A percentile compares a stretch with the other conserved stretches of the same genome.
These are phyloP conservation scores for Panaeolus cyanescens DNA, from an alignment of 768 basidiomycete species.

Conservation along the genomic window DNA sequence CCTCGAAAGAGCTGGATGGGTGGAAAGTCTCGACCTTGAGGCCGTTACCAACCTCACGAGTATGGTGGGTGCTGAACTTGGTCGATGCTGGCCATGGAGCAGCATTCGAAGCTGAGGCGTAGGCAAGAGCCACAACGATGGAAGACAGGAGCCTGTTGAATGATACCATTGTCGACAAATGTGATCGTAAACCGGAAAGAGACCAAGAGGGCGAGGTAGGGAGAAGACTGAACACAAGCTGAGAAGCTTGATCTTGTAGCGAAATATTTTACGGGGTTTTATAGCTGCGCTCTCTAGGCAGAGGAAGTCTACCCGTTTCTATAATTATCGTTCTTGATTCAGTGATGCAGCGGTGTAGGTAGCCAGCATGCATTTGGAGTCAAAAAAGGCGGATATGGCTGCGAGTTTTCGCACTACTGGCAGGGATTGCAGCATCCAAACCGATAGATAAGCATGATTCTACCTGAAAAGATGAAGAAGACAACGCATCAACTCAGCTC, in stretches of 20 bases:
- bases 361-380: not conserved
- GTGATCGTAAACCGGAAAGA: slow-evolving; percentile 12
- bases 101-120: slow-evolving; percentile 25
- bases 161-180: slow-evolving; percentile 17
- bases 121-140: slow-evolving; percentile 27
- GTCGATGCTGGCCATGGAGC: slow-evolving; percentile 26
- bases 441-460: not conserved
- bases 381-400: not conserved
- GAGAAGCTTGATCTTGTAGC: not conserved
- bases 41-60: slow-evolving; percentile 27
- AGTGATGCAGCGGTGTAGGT: not conserved
- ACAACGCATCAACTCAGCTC: not conserved
- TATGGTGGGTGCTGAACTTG: slow-evolving; percentile 34
- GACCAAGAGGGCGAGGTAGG: not conserved
- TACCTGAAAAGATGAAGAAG: not conserved
- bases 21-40: slow-evolving; percentile 36
- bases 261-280: not conserved
- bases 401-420: not conserved
- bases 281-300: not conserved
- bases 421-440: not conserved
- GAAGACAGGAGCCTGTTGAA: slow-evolving; percentile 31
- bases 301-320: not conserved
- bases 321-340: not conserved
- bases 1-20: slow-evolving; percentile 37
- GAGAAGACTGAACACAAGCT: not conserved